Evolutionary conservation across 78 protist genomes (phyloP).

Genomic region (Paratrimastix pyriformis): DNA sequence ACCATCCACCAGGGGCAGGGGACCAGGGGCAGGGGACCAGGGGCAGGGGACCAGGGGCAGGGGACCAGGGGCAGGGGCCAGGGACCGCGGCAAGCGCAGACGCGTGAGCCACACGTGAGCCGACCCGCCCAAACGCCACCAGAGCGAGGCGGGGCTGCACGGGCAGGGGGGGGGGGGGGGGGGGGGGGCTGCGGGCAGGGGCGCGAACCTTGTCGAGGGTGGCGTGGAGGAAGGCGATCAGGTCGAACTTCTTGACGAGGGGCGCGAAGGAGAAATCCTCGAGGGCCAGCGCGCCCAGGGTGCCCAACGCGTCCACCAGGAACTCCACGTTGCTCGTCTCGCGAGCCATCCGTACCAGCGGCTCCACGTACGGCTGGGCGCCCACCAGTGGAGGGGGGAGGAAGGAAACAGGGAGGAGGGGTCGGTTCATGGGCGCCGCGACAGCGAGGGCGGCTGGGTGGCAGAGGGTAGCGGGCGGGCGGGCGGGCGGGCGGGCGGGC

Average conservation of each 20-base stretch:
- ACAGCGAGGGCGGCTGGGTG: neutral
- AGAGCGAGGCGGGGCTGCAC: too few species aligned
- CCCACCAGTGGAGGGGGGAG: neutral
- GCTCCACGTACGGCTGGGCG: neutral
- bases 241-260: neutral
- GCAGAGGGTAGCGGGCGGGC: neutral
- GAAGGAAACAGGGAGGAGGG: neutral
- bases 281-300: neutral
- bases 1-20: too few species aligned
- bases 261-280: neutral
- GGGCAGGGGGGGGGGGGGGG: too few species aligned
- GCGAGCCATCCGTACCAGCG: neutral
- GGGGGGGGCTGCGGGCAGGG: too few species aligned
- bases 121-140: too few species aligned
- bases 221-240: neutral
- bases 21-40: too few species aligned
- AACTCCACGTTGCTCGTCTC: neutral
- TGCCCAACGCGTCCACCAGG: constrained; percentile 14
- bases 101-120: too few species aligned
- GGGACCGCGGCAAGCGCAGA: too few species aligned
- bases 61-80: too few species aligned
- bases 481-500: neutral
- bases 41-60: too few species aligned
- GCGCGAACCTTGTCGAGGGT: neutral
- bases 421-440: neutral